A percentile compares a stretch with the other conserved stretches of the same genome.
Conservation (phyloP, 2,329 filamentous ascomycete genomes). For the Diaporthe helianthi region DNA sequence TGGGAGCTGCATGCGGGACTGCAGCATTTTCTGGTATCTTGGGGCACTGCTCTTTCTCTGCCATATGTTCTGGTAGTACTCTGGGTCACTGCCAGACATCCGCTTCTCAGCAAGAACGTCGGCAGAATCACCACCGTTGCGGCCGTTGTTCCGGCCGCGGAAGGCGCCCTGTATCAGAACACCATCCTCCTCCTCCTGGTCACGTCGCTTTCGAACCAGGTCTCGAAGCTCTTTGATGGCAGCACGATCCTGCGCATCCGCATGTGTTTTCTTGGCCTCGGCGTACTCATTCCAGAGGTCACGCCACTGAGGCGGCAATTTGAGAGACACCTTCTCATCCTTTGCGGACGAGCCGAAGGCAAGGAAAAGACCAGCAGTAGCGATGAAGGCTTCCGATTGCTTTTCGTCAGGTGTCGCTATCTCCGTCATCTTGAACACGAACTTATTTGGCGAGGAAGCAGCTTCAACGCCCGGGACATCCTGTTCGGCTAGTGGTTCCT, state of each 20-base stretch:
- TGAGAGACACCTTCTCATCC: conserved; percentile 84
- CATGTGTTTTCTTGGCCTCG: conserved; percentile 71
- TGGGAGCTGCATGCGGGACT: conserved; percentile 79
- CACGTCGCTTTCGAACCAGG: conserved; percentile 72
- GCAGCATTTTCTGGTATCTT: conserved; percentile 80
- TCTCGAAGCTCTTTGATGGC: conserved; percentile 72
- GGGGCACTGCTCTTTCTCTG: conserved; percentile 60
- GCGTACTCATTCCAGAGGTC: conserved; percentile 85
- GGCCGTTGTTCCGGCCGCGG: conserved; percentile 62
- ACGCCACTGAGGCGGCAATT: conserved; percentile 81
- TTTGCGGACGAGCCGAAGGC: conserved; percentile 79
- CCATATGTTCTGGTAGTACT: conserved; percentile 66
- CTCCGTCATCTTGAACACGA: conserved; percentile 75
- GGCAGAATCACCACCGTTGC: conserved; percentile 53
- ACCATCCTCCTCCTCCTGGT: conserved; percentile 75
- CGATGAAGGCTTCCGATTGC: conserved; percentile 88
- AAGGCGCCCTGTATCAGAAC: conserved; percentile 81
- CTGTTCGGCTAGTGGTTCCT: conserved; percentile 54
- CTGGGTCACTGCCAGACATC: conserved; percentile 49
- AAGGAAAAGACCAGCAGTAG: conserved; percentile 81
- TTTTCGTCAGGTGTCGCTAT: conserved; percentile 76
- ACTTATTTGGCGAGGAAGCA: conserved; percentile 55
- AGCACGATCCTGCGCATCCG: conserved; percentile 74
- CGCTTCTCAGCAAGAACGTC: conserved; percentile 58
- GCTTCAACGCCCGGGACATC: conserved; percentile 53